Percentiles rank a stretch among this genome's conserved stretches.
These are phyloP conservation scores for Alternaria infectoria DNA, from an alignment of 2,329 filamentous ascomycete species.

Conservation along the genomic window DNA sequence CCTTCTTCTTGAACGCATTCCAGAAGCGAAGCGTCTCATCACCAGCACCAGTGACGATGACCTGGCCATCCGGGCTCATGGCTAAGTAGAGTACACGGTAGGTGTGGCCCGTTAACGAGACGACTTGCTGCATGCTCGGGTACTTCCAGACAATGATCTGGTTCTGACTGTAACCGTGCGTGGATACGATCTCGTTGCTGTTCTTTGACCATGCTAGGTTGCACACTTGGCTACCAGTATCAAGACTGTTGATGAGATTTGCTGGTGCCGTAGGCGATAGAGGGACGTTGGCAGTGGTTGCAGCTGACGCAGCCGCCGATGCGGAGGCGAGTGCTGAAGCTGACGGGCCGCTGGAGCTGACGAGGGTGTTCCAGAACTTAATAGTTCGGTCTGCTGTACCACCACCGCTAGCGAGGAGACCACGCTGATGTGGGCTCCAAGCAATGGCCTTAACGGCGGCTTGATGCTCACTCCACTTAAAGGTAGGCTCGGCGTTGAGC, in stretches of 20 bases:
- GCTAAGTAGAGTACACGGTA: conserved; percentile 95
- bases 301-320: conserved; percentile 42
- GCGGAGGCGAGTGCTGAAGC: conserved; percentile 50
- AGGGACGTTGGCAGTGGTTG: conserved; percentile 39
- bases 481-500: conserved; percentile 86
- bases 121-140: conserved; percentile 95
- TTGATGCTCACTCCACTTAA: conserved; percentile 93
- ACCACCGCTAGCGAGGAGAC: conserved; percentile 91
- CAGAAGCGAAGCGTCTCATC: conserved; percentile 97
- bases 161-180: conserved; percentile 96
- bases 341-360: conserved; percentile 63
- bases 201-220: conserved; percentile 98
- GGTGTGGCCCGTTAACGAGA: conserved; percentile 92
- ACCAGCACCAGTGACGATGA: conserved; percentile 92
- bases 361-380: conserved; percentile 95
- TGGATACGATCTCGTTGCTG: conserved; percentile 95
- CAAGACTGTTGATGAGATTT: conserved; percentile 75
- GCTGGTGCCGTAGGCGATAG: conserved; percentile 45
- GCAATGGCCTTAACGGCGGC: conserved; percentile 97
- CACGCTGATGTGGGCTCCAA: conserved; percentile 95
- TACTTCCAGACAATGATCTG: conserved; percentile 99
- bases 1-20: conserved; percentile 90
- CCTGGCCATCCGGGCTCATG: conserved; percentile 94
- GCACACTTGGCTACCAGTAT: conserved; percentile 98
- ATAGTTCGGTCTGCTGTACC: conserved; percentile 95